Evolutionary conservation across 1,284 basidiomycete species (phyloP), one percentile per base, ranked within the genome.

Genomic region (Phellopilus nigrolimitatus): DNA sequence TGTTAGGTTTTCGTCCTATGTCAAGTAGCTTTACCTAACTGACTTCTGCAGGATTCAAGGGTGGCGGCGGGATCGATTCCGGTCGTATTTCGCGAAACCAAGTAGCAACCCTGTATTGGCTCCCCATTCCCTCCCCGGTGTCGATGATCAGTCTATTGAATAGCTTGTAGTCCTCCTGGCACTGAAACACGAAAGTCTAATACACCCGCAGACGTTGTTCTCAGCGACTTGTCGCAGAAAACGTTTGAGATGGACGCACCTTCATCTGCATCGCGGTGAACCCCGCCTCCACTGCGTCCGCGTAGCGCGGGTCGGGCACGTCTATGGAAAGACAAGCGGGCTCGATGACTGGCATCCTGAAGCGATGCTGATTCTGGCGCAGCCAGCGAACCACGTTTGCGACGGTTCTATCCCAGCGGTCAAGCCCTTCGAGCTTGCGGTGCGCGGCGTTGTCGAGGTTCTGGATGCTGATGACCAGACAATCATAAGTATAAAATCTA

Each of bases 161-260:
- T 0, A 73, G 69, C 49, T 85, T 74, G 53, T 91, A 91, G 63
- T 99, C 95, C 31, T 89, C 86, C 52, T 86, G 78, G 57, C 82
- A 86, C 64, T 95, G 88, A 30, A 85, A 84, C 3, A 99, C 83
- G 64, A 99, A 88, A 0, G 84, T 91, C 89, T 95, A 60, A 31
- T 9, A 49, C 0, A 52, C 54, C 31, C 39, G 50, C 19, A 15
- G 3, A 12, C 25, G 31, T 46, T 47, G 19, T 31, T 56, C 13
- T 55, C 47, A 33, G 15, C 48, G 10, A 47, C 1, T 28, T 33
- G 5, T 22, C 27, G 41, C 43, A 40, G n/a, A 17, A 34, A 19
- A 33, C 19, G 31, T 13, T 25, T 15, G 17, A 40, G 15, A 24
- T 9, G 13, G 27, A 48, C 70, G 31, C 38, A 90, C 93, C 73